Conservation (phyloP, 106 monocot species). For the Acorus calamus region DNA sequence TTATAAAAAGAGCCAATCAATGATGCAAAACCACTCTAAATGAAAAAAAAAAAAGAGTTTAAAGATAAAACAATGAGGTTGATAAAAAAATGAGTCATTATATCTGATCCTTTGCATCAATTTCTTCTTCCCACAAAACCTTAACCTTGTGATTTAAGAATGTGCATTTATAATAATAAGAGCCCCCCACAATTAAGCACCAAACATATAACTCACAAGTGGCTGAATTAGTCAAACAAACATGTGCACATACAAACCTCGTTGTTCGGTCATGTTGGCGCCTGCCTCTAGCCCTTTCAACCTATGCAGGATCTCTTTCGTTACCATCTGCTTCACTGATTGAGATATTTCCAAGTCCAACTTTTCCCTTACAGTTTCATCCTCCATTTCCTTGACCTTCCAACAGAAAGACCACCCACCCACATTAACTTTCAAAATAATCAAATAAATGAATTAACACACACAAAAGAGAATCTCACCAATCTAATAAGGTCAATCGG, state of each 20-base stretch:
- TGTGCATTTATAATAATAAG: too few relatives aligned
- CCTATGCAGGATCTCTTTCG: constrained; percentile 52
- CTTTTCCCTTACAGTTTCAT: constrained; percentile 26
- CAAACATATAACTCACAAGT: too few relatives aligned
- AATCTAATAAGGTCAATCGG: constrained; percentile 55
- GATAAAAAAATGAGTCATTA: too few relatives aligned
- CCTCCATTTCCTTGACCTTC: constrained; percentile 54
- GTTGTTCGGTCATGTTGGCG: constrained; percentile 30
- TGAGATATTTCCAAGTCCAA: constrained; percentile 34
- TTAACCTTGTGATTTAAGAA: too few relatives aligned
- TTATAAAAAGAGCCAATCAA: too few relatives aligned
- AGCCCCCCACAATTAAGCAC: too few relatives aligned
- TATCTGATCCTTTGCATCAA: too few relatives aligned
- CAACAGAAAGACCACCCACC: not conserved
- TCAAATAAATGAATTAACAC: not conserved
- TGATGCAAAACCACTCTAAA: too few relatives aligned
- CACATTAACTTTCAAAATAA: not conserved
- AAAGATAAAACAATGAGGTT: too few relatives aligned
- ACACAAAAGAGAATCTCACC: constrained; percentile 20
- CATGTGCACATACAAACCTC: constrained; percentile 22
- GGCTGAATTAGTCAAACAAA: too few relatives aligned
- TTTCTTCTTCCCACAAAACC: too few relatives aligned
- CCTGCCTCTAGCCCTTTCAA: constrained; percentile 30
- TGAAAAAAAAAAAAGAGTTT: too few relatives aligned
- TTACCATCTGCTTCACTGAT: constrained; percentile 46